Evolutionary conservation across 164 flowering plant species (phyloP), one percentile per base, ranked within the genome.

Genomic region (Chimonanthus praecox): DNA sequence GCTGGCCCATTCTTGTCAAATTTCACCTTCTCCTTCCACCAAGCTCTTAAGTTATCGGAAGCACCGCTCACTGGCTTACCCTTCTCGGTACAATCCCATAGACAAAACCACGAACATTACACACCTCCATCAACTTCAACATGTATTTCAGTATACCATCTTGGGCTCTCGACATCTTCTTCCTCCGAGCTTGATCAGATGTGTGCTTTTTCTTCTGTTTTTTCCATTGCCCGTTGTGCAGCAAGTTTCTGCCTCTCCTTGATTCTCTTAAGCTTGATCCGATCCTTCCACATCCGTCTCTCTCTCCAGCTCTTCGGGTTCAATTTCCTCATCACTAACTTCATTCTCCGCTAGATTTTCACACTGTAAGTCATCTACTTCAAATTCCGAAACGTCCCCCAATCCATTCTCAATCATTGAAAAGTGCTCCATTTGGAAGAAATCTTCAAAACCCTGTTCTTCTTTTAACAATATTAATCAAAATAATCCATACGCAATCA

Each of bases 11-110:
- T 87, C 65, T 84, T 73, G 69, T 88, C 89, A 75, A 88, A 88
- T 62, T 85, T 73, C 6, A 88, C 89, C 70, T 88, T 88, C 74
- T 88, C 91, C 68, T 86, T 88, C 91, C 89, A 88, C 91, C 91
- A 88, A 8, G 79, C 89, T 2, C 88, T 80, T 15, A 88, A 81
- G 71, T 86, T 88, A 68, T 88, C 91, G 20, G 91, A 88, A 10
- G 91, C 83, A 49, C 33, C 33, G 33, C 33, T 33, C 33, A 33
- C 33, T 33, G 33, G 33, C 33, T 33, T 33, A 33, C 33, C 33
- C 33, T 33, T 33, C 33, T 33, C 33, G 33, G 33, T 33, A 33
- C 33, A 33, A 33, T 33, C 33, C 33, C 33, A 33, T 33, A 33
- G 33, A 33, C 33, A 33, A 33, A 33, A 33, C 33, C 33, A 33